Evolutionary conservation across 1,284 basidiomycete genomes (phyloP), one percentile per base, ranked within the genome.

Genomic region (Cutaneotrichosporon cyanovorans): DNA sequence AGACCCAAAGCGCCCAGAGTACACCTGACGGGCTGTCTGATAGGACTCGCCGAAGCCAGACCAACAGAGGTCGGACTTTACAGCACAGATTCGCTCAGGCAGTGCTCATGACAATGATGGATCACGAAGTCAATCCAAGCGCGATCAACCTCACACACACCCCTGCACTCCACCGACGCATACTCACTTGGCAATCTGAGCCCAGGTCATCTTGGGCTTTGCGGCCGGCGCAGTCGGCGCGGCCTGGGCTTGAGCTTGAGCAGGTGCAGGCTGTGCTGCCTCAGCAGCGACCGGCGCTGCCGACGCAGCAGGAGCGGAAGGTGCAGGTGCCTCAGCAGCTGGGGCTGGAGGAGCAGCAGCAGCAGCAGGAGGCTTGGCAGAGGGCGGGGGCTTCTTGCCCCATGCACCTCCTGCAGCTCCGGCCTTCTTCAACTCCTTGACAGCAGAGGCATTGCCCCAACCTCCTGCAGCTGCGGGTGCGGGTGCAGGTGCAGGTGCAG

Each of bases 131-230:
- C n/a, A n/a, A n/a, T n/a, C n/a, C n/a, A n/a, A n/a, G n/a, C n/a
- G n/a, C n/a, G n/a, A n/a, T n/a, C n/a, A n/a, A n/a, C n/a, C n/a
- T n/a, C n/a, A n/a, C n/a, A n/a, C n/a, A n/a, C n/a, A n/a, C n/a
- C n/a, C n/a, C 10, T 3, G 14, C 4, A 25, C 15, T 3, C 14
- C 14, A 28, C 12, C 19, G 10, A 15, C 12, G 18, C 20, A 14
- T 15, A 59, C 71, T 46, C 45, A 72, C 71, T 69, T 70, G 43
- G 72, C 72, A 48, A 73, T 73, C 52, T 73, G 72, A 16, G 72
- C 72, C 72, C 72, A 73, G 35, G 69, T 72, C 61, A 68, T 63
- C 59, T 69, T 72, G 28, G 68, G 60, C 55, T 69, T 69, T 28
- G 57, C 56, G 37, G 53, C 46, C 21, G 48, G 48, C 11, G 39